These are phyloP conservation scores for Ceratocystis destructans DNA, from an alignment of 2,329 filamentous ascomycete genomes.

Conservation along the genomic window DNA sequence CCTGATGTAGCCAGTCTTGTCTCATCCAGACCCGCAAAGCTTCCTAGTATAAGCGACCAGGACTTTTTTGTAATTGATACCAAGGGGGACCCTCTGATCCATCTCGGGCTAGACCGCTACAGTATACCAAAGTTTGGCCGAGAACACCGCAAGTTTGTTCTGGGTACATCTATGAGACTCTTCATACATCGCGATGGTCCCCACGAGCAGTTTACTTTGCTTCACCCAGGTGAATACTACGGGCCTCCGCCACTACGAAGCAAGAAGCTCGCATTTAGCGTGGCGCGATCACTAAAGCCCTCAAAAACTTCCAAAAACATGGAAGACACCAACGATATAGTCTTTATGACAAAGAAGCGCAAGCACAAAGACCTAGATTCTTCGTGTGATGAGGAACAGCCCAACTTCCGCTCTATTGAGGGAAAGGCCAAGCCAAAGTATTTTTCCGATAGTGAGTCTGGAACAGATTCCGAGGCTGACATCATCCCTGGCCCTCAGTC, in stretches of 20 bases:
- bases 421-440: slow-evolving; percentile 43
- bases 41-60: slow-evolving; percentile 20
- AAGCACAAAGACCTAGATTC: slow-evolving; percentile 26
- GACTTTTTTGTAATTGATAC: slow-evolving; percentile 51
- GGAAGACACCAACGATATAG: slow-evolving; percentile 30
- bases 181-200: slow-evolving; percentile 54
- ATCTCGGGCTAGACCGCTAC: slow-evolving; percentile 61
- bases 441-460: slow-evolving; percentile 34
- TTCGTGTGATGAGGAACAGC: slow-evolving; percentile 32
- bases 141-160: slow-evolving; percentile 51
- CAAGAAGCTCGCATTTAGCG: slow-evolving; percentile 17
- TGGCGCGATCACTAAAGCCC: slow-evolving; percentile 9
- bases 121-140: slow-evolving; percentile 59
- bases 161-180: slow-evolving; percentile 49
- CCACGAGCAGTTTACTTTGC: slow-evolving; percentile 41
- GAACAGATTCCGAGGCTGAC: slow-evolving; percentile 19
- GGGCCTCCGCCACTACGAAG: slow-evolving; percentile 12
- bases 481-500: background rate
- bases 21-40: background rate
- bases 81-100: slow-evolving; percentile 62
- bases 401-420: slow-evolving; percentile 52
- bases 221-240: slow-evolving; percentile 30
- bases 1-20: background rate
- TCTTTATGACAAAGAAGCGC: slow-evolving; percentile 19
- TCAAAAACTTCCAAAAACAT: background rate